phyloP scores from a whole-genome alignment of 2,329 filamentous ascomycete species.

The Beauveria medogensis region DNA sequence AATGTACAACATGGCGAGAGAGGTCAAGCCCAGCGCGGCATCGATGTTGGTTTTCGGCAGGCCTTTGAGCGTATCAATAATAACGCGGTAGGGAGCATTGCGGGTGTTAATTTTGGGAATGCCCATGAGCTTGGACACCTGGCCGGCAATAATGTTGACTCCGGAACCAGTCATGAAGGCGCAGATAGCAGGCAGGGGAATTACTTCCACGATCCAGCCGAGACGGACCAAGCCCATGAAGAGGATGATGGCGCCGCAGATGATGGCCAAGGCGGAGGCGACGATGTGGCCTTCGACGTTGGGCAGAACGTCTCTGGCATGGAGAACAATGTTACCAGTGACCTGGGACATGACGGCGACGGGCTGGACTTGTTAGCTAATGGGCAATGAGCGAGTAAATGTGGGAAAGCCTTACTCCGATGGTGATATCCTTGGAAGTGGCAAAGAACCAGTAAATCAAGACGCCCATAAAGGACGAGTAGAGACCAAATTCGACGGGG shows the following conservation, averaged over 20 bases:
- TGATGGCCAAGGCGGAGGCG: conserved; percentile 39
- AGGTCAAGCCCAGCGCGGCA: conserved; percentile 65
- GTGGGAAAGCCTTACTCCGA: conserved; percentile 50
- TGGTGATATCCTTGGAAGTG: conserved; percentile 87
- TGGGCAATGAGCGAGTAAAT: background rate
- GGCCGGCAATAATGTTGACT: conserved; percentile 41
- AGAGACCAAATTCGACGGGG: conserved; percentile 40
- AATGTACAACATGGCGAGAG: conserved; percentile 58
- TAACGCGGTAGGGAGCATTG: conserved; percentile 38
- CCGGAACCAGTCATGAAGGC: conserved; percentile 48
- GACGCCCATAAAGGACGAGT: conserved; percentile 90
- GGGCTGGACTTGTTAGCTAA: conserved; percentile 31
- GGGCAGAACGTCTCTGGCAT: conserved; percentile 29
- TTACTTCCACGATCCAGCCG: conserved; percentile 47
- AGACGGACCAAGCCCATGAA: conserved; percentile 41
- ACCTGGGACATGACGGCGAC: conserved; percentile 46
- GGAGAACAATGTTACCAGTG: conserved; percentile 39
- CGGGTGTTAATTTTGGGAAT: conserved; percentile 43
- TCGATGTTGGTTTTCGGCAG: conserved; percentile 49
- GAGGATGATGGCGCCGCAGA: conserved; percentile 40
- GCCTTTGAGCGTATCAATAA: conserved; percentile 42
- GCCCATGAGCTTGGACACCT: conserved; percentile 43
- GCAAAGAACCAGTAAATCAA: conserved; percentile 96
- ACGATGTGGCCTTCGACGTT: conserved; percentile 34
- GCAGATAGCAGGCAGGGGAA: conserved; percentile 43